Base-by-base conservation (phyloP, 768 basidiomycete species). In the Kwoniella dendrophila region DNA sequence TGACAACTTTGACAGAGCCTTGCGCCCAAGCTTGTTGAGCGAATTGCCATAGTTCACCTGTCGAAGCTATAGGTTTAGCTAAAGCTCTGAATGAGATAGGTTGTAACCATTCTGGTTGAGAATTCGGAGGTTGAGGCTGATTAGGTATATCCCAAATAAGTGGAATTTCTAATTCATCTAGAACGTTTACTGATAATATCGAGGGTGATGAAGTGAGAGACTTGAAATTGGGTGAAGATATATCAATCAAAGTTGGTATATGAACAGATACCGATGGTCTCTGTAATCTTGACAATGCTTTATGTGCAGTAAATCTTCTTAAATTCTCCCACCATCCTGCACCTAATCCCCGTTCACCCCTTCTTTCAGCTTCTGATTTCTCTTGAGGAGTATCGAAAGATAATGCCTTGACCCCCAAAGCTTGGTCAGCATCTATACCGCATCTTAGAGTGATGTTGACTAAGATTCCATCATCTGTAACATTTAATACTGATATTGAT, bases 281-380 rank as follows among this genome's bases (percentile, higher is more conserved):
- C 1, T 54, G 24, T 26, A 68, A n/a, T 2, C 49, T 30, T 2
- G 32, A 38, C 34, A 71, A 24, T 0, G 51, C 52, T 52, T 38
- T 53, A 36, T 63, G 64, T 0, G 66, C 75, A 12, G 68, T 45
- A 50, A 57, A 69, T n/a, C 57, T 43, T 26, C 77, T 40, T 22
- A 76, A 11, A 26, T 45, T 49, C 55, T 78, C 77, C 76, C 73
- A 75, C 78, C 75, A 75, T 1, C 20, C 66, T 18, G 70, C 67
- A 5, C 72, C 74, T 18, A 51, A 50, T 1, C 67, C 73, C 48
- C 68, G 53, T 34, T 69, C 68, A 12, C 71, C 75, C 22, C 57
- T 55, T 16, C 40, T 24, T 27, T 20, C 53, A 3, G 64, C 71
- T 16, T 34, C 41, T 1, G 44, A 34, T 54, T 62, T 59, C 18